phyloP scores from a whole-genome alignment of 2,329 filamentous ascomycete species.

The Fusarium guadeloupense region DNA sequence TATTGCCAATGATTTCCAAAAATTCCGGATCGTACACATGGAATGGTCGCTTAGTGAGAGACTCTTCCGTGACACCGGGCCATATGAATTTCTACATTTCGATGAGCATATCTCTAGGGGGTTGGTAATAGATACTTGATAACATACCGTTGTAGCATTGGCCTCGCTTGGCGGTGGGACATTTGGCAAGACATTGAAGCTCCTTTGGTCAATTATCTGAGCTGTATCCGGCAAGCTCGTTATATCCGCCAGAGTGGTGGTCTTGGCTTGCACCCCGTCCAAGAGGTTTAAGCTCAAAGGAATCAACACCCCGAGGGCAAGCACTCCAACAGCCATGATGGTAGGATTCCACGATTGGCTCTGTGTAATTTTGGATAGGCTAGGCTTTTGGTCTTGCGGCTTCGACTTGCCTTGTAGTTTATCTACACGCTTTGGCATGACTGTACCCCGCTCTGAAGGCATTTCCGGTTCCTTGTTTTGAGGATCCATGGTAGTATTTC shows the following conservation, averaged over 20 bases:
- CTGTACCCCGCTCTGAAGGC: constrained; percentile 18
- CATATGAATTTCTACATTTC: constrained; percentile 21
- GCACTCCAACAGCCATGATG: not conserved
- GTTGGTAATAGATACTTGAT: rapidly evolving
- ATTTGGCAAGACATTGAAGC: constrained; percentile 33
- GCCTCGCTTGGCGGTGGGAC: constrained; percentile 27
- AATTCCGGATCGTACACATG: constrained; percentile 60
- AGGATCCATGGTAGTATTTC: not conserved
- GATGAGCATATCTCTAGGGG: rapidly evolving
- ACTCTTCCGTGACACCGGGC: constrained; percentile 37
- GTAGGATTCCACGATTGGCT: not conserved
- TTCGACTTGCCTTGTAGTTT: not conserved
- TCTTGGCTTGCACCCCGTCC: not conserved
- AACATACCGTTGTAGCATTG: constrained; percentile 31
- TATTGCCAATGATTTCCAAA: constrained; percentile 57
- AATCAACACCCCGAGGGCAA: constrained; percentile 1
- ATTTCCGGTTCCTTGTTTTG: not conserved
- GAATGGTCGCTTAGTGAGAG: constrained; percentile 35
- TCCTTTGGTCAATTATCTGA: constrained; percentile 38
- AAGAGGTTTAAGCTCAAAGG: constrained; percentile 7
- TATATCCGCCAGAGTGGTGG: not conserved
- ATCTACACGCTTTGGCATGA: not conserved
- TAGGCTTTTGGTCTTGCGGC: not conserved
- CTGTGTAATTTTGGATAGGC: no score
- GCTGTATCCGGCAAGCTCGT: constrained; percentile 20